These are phyloP conservation scores for Hemerocallis citrina DNA, from an alignment of 106 monocot genomes.

Conservation along the genomic window DNA sequence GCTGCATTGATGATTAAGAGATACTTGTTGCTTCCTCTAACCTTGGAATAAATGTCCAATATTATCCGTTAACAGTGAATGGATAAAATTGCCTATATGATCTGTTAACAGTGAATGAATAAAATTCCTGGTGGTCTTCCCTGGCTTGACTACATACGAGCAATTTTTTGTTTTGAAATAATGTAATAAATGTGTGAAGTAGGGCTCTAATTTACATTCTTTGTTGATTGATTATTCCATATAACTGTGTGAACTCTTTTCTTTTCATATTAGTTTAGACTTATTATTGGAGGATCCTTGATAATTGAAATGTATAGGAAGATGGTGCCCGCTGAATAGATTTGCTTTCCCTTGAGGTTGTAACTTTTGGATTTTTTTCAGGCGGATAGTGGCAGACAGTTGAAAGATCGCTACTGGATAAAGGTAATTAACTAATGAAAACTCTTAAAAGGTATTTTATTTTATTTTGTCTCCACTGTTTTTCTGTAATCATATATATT, in stretches of 20 bases:
- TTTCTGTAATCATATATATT: not conserved
- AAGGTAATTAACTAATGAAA: constrained; percentile 38
- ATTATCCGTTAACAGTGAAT: too few relatives aligned
- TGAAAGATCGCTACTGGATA: constrained; percentile 87
- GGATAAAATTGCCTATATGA: too few relatives aligned
- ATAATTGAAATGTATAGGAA: not conserved
- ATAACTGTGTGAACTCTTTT: not conserved
- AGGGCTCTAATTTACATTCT: not conserved
- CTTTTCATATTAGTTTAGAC: not conserved
- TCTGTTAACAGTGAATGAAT: too few relatives aligned
- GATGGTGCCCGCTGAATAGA: not conserved
- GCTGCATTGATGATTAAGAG: too few relatives aligned
- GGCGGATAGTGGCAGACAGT: constrained; percentile 60
- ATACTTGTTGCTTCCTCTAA: too few relatives aligned
- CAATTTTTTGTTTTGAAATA: too few relatives aligned
- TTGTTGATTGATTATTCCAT: not conserved
- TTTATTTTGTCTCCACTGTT: not conserved
- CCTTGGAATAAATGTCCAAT: too few relatives aligned
- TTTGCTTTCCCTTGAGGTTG: not conserved
- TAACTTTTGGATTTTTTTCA: constrained; percentile 25
- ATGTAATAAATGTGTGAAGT: not conserved
- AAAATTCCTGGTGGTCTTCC: too few relatives aligned
- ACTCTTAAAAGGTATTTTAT: not conserved
- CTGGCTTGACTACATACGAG: too few relatives aligned
- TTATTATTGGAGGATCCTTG: not conserved